These are phyloP conservation scores for Chalaropsis thielavioides DNA, from an alignment of 2,329 filamentous ascomycete genomes.

Conservation along the genomic window DNA sequence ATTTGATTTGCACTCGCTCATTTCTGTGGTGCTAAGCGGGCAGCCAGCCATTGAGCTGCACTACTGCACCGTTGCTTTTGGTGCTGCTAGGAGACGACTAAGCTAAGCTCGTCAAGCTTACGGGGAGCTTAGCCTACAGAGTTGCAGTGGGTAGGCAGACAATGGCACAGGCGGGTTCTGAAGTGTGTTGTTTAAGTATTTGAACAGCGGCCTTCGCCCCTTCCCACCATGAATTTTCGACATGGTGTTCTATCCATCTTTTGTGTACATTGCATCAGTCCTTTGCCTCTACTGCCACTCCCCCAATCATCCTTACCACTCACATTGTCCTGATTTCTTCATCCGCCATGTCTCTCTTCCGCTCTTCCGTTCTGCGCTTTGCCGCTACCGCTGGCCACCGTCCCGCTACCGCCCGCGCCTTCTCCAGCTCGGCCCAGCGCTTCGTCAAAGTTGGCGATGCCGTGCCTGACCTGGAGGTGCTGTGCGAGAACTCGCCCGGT, in stretches of 20 bases:
- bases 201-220: conserved; percentile 1
- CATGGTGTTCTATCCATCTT: not conserved
- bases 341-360: conserved; percentile 15
- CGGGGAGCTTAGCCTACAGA: not conserved
- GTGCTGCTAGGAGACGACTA: not conserved
- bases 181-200: too few relatives aligned
- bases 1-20: not conserved
- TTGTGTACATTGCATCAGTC: not conserved
- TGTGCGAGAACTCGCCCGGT: conserved; percentile 74
- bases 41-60: not conserved
- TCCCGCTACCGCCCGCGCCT: conserved; percentile 24
- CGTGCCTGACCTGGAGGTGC: conserved; percentile 60
- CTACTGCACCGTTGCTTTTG: not conserved
- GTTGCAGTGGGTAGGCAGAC: too few relatives aligned
- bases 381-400: conserved; percentile 8
- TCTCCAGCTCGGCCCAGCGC: conserved; percentile 47
- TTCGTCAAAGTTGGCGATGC: conserved; percentile 64
- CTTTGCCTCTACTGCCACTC: not conserved
- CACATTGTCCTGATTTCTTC: not conserved
- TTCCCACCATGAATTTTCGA: not conserved
- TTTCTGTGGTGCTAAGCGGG: not conserved
- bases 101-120: not conserved
- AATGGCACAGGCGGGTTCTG: not conserved
- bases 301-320: not conserved
- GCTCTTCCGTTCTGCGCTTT: conserved; percentile 11